Conservation (phyloP, 2,329 filamentous ascomycete genomes). For the Akanthomyces lecanii region DNA sequence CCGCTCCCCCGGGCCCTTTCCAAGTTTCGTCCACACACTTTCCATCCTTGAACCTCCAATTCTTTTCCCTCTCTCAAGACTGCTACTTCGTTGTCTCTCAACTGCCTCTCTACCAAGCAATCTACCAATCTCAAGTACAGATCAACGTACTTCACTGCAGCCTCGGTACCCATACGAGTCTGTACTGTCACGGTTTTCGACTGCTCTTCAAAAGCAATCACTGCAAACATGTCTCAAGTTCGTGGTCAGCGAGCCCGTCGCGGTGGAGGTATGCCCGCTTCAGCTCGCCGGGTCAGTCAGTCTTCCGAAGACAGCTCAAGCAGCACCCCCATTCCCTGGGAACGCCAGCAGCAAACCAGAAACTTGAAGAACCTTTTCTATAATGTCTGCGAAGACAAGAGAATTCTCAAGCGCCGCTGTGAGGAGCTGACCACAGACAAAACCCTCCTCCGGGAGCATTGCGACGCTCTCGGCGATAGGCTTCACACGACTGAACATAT, state of each 20-base stretch:
- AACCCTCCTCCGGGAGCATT: background rate
- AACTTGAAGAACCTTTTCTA: background rate
- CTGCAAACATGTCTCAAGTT: background rate
- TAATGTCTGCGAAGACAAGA: background rate
- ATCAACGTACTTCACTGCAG: background rate
- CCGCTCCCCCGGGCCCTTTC: no score
- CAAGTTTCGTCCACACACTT: background rate
- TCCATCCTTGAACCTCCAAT: background rate
- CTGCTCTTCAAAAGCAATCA: background rate
- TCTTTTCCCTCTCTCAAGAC: background rate
- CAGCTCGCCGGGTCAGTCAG: background rate
- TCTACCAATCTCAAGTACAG: background rate
- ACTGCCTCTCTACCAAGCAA: background rate
- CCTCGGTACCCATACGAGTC: background rate
- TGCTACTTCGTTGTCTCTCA: background rate
- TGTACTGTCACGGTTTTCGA: background rate
- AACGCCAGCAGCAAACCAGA: background rate
- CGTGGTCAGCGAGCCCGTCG: background rate
- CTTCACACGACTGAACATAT: no score
- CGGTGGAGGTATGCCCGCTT: background rate
- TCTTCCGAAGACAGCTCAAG: background rate
- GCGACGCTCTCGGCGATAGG: background rate
- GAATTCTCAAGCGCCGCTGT: background rate
- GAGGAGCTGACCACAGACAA: background rate
- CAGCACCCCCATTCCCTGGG: background rate